These are phyloP conservation scores for Apiotrichum brassicae DNA, from an alignment of 1,284 basidiomycete species.

Conservation along the genomic window DNA sequence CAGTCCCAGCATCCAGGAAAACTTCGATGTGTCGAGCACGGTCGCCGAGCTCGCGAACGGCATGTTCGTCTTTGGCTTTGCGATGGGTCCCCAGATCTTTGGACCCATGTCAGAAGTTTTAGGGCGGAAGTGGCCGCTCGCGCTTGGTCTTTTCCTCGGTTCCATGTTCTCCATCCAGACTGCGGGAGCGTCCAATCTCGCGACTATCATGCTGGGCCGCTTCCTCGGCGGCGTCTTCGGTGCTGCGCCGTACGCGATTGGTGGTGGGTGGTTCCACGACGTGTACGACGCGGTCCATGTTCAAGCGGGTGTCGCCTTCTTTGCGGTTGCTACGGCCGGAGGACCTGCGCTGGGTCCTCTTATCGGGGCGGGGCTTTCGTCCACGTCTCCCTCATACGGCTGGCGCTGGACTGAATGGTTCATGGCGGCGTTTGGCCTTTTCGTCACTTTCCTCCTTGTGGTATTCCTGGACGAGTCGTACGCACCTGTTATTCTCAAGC, in stretches of 20 bases:
- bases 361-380: conserved; percentile 15
- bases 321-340: conserved; percentile 15
- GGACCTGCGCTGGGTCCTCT: conserved; percentile 15
- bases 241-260: conserved; percentile 19
- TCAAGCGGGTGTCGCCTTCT: conserved; percentile 13
- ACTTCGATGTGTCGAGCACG: conserved; percentile 10
- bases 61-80: conserved; percentile 31
- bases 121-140: conserved; percentile 40
- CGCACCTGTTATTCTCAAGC: conserved; percentile 16
- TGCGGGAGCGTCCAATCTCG: conserved; percentile 53
- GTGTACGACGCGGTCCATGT: conserved; percentile 10
- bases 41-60: conserved; percentile 19
- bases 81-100: conserved; percentile 54
- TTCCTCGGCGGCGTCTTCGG: conserved; percentile 56
- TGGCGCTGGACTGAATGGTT: conserved; percentile 27
- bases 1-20: background rate
- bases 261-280: conserved; percentile 21
- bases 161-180: conserved; percentile 36
- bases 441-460: conserved; percentile 10
- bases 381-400: conserved; percentile 5
- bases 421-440: conserved; percentile 16
- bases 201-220: conserved; percentile 61
- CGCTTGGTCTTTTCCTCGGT: conserved; percentile 24
- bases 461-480: conserved; percentile 19
- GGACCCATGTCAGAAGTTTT: conserved; percentile 57